phyloP scores from a whole-genome alignment of 73 alveolate species.

The Paramecium primaurelia region DNA sequence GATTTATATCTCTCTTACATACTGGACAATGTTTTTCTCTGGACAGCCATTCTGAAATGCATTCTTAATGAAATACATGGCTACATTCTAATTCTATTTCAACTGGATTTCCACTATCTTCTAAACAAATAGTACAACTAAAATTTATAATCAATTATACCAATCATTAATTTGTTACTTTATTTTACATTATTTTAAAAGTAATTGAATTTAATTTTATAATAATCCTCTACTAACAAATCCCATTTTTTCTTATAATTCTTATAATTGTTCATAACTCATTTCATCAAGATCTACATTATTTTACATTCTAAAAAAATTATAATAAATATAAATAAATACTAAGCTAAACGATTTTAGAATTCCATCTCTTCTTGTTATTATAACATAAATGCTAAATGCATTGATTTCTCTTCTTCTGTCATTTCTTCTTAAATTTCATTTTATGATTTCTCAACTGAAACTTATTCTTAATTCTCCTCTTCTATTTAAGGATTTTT shows the following conservation, averaged over 20 bases:
- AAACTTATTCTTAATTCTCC: not conserved
- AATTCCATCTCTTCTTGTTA: conserved; percentile 10
- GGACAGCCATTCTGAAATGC: conserved; percentile 21
- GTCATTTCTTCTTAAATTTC: conserved; percentile 25
- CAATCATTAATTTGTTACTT: not conserved
- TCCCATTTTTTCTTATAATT: conserved; percentile 18
- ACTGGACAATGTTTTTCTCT: conserved; percentile 41
- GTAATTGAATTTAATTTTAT: not conserved
- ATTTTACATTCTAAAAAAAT: not conserved
- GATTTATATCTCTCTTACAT: conserved; percentile 23
- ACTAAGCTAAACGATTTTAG: not conserved
- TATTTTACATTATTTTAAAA: not conserved
- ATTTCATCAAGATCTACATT: conserved; percentile 28
- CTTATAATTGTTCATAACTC: conserved; percentile 20
- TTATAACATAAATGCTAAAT: not conserved
- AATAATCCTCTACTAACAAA: not conserved
- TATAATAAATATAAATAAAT: not conserved
- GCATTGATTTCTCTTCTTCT: conserved; percentile 25
- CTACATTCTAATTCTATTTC: not conserved
- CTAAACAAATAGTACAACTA: conserved; percentile 42
- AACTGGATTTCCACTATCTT: conserved; percentile 30
- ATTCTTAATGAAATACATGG: conserved; percentile 20
- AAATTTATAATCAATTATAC: not conserved
- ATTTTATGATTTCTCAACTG: not conserved
- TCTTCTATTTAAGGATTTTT: not conserved